Conservation (phyloP, 495 filamentous ascomycete species). For the Neurospora tetraspora region DNA sequence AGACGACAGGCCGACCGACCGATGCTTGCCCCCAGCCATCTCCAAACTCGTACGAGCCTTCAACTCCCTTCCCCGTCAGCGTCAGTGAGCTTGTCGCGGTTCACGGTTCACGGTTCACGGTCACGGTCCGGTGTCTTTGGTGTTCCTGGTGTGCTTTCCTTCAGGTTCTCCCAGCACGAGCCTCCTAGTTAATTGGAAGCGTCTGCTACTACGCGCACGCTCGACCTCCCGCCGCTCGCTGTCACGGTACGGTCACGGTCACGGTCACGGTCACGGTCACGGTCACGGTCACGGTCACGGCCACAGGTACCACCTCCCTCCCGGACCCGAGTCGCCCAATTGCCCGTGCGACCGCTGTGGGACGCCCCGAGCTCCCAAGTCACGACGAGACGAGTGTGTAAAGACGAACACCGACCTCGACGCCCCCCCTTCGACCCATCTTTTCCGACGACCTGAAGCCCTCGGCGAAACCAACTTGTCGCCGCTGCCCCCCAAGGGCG, state of each 20-base stretch:
- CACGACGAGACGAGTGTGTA: neutral
- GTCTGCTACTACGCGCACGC: neutral
- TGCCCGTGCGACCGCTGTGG: neutral
- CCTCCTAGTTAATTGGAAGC: neutral
- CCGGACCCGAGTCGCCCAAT: neutral
- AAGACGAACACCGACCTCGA: neutral
- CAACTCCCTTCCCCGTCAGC: slow-evolving; percentile 19
- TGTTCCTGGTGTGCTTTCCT: neutral
- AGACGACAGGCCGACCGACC: slow-evolving; percentile 3
- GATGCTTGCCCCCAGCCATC: slow-evolving; percentile 31
- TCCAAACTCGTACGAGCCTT: slow-evolving; percentile 15
- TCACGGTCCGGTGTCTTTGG: slow-evolving; percentile 4
- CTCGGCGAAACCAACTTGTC: neutral
- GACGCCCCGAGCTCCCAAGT: neutral
- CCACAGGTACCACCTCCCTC: neutral
- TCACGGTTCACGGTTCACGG: neutral
- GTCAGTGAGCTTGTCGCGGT: neutral
- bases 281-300: neutral
- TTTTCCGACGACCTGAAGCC: neutral
- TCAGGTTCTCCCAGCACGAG: neutral
- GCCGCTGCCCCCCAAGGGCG: neutral
- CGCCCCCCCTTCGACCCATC: neutral
- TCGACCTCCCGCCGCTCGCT: neutral
- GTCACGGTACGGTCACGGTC: neutral
- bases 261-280: neutral